Evolutionary conservation across 352 stramenopile genomes (phyloP).

Genomic region (Phytophthora aleatoria): DNA sequence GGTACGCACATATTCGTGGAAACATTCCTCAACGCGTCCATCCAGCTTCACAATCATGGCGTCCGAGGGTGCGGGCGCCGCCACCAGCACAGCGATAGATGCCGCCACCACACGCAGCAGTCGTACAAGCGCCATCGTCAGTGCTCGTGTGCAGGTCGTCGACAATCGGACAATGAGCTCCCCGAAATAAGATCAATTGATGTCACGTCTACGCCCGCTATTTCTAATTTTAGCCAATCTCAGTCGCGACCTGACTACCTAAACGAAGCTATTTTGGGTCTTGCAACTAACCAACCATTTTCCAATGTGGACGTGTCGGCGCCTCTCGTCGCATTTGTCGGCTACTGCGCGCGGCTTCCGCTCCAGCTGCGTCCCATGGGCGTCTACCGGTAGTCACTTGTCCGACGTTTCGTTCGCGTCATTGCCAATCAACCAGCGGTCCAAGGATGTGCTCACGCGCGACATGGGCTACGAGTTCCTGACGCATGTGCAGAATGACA

Average conservation of each 20-base stretch:
- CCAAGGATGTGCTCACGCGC: constrained; percentile 70
- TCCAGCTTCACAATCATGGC: constrained; percentile 68
- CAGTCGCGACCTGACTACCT: background rate
- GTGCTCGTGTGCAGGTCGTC: constrained; percentile 4
- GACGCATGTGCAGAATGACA: constrained; percentile 90
- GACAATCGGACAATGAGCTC: constrained; percentile 29
- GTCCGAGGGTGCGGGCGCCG: constrained; percentile 29
- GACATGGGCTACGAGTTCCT: constrained; percentile 87
- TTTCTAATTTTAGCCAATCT: constrained; percentile 24
- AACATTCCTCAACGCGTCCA: constrained; percentile 66
- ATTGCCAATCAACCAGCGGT: constrained; percentile 56
- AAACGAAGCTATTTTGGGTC: background rate
- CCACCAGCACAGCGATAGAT: constrained; percentile 33
- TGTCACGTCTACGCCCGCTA: background rate
- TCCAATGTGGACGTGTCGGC: constrained; percentile 35
- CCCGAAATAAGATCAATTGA: constrained; percentile 8
- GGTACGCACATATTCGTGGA: constrained; percentile 85
- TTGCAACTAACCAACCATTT: constrained; percentile 22
- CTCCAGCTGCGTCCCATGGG: constrained; percentile 11
- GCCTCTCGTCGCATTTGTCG: constrained; percentile 15
- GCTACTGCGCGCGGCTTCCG: constrained; percentile 17
- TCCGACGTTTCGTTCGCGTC: constrained; percentile 54
- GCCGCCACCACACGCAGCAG: constrained; percentile 26
- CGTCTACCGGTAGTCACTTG: constrained; percentile 32
- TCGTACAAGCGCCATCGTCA: constrained; percentile 29